Evolutionary conservation across 495 filamentous ascomycete genomes (phyloP).

Genomic region (Penicillium tannophilum): DNA sequence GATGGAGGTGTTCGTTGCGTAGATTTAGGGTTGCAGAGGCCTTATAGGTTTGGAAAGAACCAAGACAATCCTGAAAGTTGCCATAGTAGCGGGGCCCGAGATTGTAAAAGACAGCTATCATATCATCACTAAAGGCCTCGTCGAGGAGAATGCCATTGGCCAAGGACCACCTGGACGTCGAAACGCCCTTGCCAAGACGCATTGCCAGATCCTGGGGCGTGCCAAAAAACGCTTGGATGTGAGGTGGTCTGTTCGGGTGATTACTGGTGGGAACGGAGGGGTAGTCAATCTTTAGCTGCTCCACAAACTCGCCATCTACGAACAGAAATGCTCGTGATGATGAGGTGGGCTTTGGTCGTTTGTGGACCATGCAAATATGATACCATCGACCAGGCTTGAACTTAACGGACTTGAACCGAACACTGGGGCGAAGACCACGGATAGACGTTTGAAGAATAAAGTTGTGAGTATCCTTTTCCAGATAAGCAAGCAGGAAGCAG

Average conservation of each 20-base stretch:
- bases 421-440: slow-evolving; percentile 79
- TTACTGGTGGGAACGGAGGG: slow-evolving; percentile 62
- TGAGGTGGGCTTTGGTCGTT: slow-evolving; percentile 69
- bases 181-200: slow-evolving; percentile 72
- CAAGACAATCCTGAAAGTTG: slow-evolving; percentile 94
- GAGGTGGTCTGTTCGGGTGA: slow-evolving; percentile 55
- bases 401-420: slow-evolving; percentile 81
- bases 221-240: slow-evolving; percentile 89
- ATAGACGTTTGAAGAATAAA: slow-evolving; percentile 97
- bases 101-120: slow-evolving; percentile 86
- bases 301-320: slow-evolving; percentile 89
- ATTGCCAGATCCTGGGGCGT: slow-evolving; percentile 90
- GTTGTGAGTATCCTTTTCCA: slow-evolving; percentile 92
- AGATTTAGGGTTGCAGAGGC: slow-evolving; percentile 91
- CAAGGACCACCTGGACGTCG: slow-evolving; percentile 81
- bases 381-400: slow-evolving; percentile 85
- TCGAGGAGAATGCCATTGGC: slow-evolving; percentile 87
- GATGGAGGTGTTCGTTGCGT: slow-evolving; percentile 87
- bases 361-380: slow-evolving; percentile 85
- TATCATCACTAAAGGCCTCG: slow-evolving; percentile 86
- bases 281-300: slow-evolving; percentile 88
- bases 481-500: slow-evolving; percentile 90
- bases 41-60: slow-evolving; percentile 94
- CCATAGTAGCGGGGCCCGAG: slow-evolving; percentile 89
- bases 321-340: slow-evolving; percentile 86